Evolutionary conservation across 164 flowering plant species (phyloP), one percentile per base, ranked within the genome.

Genomic region (Piper betle): DNA sequence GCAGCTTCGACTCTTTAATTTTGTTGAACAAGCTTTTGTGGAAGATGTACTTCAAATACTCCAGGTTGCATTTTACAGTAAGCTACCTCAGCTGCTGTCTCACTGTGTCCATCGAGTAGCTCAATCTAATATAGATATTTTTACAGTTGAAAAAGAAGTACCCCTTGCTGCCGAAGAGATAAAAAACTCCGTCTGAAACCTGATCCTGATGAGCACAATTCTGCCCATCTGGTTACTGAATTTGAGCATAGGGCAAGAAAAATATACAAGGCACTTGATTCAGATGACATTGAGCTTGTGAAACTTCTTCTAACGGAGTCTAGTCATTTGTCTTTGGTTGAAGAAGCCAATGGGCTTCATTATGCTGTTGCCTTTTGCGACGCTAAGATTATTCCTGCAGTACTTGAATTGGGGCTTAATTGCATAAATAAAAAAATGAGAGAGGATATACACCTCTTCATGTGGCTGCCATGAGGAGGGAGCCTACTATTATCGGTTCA

Each of bases 231-330:
- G 62, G 85, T 76, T n/a, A 73, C 75, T 5, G 17, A 72, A 65
- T 78, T 18, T 64, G 84, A 80, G 58, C 83, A 78, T 69, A 74
- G 77, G 70, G 68, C 79, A 43, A 71, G 63, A 69, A 83, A 82
- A 68, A 81, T 84, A 48, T 76, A 64, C 64, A 80, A 66, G 68
- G 95, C 95, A 25, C 65, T 87, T 53, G 95, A 87, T 63, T 84
- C 87, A 0, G 85, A 87, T 65, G 95, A 87, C 77, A 79, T 87
- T 18, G 91, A 87, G 68, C 80, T 87, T n/a, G 79, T 87, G 37
- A 79, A 68, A 43, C 77, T 84, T 52, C 84, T 87, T 1, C 64
- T 87, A 25, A 62, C 62, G 6, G 95, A 87, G 60, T 79, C 85
- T 33, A 60, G 69, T 39, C 33, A 25, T 25, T 62, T 75, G 25